phyloP scores from a whole-genome alignment of 805 yeast genomes.

The Metschnikowia matae region DNA sequence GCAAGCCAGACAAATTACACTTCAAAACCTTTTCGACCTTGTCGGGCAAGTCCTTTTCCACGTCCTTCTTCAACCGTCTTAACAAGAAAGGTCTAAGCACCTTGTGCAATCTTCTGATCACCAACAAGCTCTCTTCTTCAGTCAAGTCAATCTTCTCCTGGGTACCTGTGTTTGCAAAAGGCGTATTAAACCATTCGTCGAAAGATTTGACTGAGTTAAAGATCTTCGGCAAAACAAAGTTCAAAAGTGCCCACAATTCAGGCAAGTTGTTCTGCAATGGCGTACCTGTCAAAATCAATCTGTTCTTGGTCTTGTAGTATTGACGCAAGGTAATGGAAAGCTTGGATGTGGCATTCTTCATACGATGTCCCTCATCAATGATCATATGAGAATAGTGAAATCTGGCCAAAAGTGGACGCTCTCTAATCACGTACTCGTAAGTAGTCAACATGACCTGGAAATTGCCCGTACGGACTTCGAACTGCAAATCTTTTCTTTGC shows the following conservation, averaged over 20 bases:
- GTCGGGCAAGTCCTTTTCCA: conserved; percentile 80
- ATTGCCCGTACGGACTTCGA: conserved; percentile 60
- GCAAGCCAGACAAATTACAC: conserved; percentile 73
- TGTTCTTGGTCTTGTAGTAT: conserved; percentile 68
- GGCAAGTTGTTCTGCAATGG: conserved; percentile 83
- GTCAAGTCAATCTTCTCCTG: conserved; percentile 77
- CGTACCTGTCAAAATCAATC: conserved; percentile 83
- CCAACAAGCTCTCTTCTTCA: conserved; percentile 80
- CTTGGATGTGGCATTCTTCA: conserved; percentile 77
- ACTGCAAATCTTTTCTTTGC: conserved; percentile 62
- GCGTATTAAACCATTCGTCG: conserved; percentile 89
- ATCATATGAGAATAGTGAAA: conserved; percentile 83
- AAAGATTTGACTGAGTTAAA: conserved; percentile 83
- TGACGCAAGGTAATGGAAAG: conserved; percentile 66
- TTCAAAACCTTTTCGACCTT: conserved; percentile 79
- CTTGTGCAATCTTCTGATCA: conserved; percentile 80
- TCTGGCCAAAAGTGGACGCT: conserved; percentile 63
- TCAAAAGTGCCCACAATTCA: conserved; percentile 79
- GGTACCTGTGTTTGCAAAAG: conserved; percentile 79
- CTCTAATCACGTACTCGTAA: conserved; percentile 76
- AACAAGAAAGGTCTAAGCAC: conserved; percentile 80
- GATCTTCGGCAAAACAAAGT: conserved; percentile 77
- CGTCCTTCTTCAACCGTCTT: conserved; percentile 82
- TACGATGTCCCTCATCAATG: conserved; percentile 87
- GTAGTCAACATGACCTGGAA: conserved; percentile 78